These are phyloP conservation scores for Chytriomyces confervae DNA, from an alignment of 192 early-diverging fungal species.

Conservation along the genomic window DNA sequence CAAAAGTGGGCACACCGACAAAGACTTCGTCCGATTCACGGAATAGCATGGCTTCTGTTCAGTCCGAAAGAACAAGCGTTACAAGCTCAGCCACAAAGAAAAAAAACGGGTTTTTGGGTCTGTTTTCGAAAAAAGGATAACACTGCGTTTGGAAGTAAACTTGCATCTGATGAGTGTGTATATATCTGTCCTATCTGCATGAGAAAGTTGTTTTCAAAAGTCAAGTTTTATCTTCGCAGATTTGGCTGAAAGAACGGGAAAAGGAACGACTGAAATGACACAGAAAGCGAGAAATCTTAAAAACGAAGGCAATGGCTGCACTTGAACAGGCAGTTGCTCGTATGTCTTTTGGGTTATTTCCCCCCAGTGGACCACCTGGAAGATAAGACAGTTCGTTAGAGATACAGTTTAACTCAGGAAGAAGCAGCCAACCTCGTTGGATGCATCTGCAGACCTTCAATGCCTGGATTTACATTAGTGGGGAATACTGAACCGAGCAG, in stretches of 20 bases:
- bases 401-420: not conserved
- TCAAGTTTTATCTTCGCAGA: no score
- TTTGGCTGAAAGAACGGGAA: no score
- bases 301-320: no score
- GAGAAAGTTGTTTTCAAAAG: no score
- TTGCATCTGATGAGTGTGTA: no score
- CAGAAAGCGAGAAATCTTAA: no score
- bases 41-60: not conserved
- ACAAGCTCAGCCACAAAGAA: not conserved
- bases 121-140: not conserved
- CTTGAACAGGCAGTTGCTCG: no score
- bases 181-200: no score
- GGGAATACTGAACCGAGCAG: slow-evolving; percentile 54
- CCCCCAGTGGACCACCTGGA: slow-evolving; percentile 34
- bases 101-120: not conserved
- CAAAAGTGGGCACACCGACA: no score
- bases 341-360: not conserved
- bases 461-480: slow-evolving; percentile 71
- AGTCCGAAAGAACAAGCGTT: not conserved
- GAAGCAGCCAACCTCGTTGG: slow-evolving; percentile 70
- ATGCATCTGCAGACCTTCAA: slow-evolving; percentile 84
- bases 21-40: not conserved
- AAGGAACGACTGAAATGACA: no score
- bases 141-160: no score
- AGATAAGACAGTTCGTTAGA: not conserved